Percentiles rank a stretch among this genome's conserved stretches.
Conservation (phyloP, 495 filamentous ascomycete species). For the Pseudevernia furfuracea region DNA sequence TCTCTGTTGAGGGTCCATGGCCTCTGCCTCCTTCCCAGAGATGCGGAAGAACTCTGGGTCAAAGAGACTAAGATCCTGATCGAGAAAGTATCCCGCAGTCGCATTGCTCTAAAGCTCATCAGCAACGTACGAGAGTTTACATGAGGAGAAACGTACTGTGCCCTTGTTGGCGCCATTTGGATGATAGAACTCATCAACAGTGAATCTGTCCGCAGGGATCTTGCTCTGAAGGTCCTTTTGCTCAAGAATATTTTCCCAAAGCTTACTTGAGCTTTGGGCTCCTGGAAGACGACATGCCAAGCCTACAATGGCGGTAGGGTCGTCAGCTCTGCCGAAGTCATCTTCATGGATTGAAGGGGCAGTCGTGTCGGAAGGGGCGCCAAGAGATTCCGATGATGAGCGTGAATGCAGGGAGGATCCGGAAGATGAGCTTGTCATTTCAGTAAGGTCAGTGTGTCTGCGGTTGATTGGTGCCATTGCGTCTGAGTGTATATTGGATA, state of each 20-base stretch:
- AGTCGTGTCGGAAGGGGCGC: constrained; percentile 14
- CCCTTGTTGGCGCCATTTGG: constrained; percentile 28
- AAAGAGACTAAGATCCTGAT: constrained; percentile 24
- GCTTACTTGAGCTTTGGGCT: constrained; percentile 19
- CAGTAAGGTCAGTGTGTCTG: constrained; percentile 8
- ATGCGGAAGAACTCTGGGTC: constrained; percentile 47
- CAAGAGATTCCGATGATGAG: constrained; percentile 15
- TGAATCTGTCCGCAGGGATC: constrained; percentile 33
- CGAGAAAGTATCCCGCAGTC: constrained; percentile 33
- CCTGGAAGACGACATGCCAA: constrained; percentile 25
- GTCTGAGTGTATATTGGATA: neutral
- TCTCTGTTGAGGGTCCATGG: constrained; percentile 35
- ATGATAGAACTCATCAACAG: constrained; percentile 36
- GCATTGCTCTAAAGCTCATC: constrained; percentile 21
- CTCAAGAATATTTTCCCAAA: constrained; percentile 24
- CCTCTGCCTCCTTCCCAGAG: constrained; percentile 38
- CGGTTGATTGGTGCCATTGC: constrained; percentile 14
- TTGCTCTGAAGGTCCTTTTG: constrained; percentile 24
- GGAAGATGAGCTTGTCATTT: neutral
- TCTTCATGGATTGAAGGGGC: constrained; percentile 8
- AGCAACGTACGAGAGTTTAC: neutral
- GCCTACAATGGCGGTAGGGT: constrained; percentile 18
- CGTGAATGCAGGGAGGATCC: constrained; percentile 15
- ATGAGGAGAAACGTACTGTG: constrained; percentile 14
- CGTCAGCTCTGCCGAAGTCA: constrained; percentile 1